Conservation (phyloP, 257 asterid species). For the Salvia miltiorrhiza region DNA sequence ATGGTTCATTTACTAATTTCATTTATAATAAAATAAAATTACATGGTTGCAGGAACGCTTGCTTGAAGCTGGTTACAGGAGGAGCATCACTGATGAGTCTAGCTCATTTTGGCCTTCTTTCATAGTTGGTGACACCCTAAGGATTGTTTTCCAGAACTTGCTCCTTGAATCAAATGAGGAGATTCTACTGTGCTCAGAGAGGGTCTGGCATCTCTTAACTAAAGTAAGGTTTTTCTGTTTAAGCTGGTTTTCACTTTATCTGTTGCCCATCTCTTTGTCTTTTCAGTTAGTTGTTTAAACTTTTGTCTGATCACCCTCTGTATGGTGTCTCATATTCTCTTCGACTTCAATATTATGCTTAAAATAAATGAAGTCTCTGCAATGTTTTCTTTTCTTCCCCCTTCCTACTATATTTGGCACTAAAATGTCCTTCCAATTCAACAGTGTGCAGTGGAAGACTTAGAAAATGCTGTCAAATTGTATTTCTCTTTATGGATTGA, state of each 20-base stretch:
- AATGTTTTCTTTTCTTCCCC: neutral
- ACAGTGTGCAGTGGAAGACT: slow-evolving; percentile 83
- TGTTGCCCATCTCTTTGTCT: slow-evolving; percentile 4
- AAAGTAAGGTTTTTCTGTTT: slow-evolving; percentile 46
- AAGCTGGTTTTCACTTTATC: neutral
- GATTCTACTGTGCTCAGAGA: slow-evolving; percentile 77
- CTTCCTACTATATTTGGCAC: neutral
- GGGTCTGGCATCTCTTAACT: slow-evolving; percentile 91
- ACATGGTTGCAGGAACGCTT: slow-evolving; percentile 79
- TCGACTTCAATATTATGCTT: neutral
- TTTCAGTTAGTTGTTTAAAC: neutral
- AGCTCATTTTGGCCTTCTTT: slow-evolving; percentile 94
- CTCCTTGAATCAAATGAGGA: slow-evolving; percentile 94
- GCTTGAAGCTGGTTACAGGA: slow-evolving; percentile 88
- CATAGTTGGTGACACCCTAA: slow-evolving; percentile 89
- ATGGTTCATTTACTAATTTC: slow-evolving; percentile 15
- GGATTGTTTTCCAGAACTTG: slow-evolving; percentile 97
- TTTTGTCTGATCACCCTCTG: neutral
- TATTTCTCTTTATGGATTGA: slow-evolving; percentile 89
- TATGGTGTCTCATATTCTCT: neutral
- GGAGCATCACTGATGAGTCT: slow-evolving; percentile 57
- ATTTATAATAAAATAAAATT: slow-evolving; percentile 1
- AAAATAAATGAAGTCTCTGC: neutral
- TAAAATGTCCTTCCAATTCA: slow-evolving; percentile 25
- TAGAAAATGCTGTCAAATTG: slow-evolving; percentile 67